These are phyloP conservation scores for Pichia membranifaciens DNA, from an alignment of 805 yeast genomes.

Conservation along the genomic window DNA sequence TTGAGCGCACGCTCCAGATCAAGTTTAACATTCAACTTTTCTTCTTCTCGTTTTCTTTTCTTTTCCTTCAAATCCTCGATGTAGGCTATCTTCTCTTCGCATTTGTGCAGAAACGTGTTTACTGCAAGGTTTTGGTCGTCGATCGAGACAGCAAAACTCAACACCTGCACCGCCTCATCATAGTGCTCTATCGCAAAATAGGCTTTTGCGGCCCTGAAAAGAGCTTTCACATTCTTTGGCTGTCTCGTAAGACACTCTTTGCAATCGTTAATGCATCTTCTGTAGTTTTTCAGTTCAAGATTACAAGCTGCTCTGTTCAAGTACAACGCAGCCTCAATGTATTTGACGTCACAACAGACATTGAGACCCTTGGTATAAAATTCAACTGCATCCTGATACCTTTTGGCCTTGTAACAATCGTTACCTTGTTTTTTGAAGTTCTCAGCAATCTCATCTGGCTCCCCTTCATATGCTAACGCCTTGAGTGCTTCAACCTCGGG, in stretches of 20 bases:
- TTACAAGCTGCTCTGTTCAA: conserved; percentile 90
- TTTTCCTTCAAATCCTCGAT: conserved; percentile 25
- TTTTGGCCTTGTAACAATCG: conserved; percentile 67
- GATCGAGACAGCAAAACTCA: conserved; percentile 56
- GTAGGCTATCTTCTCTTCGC: conserved; percentile 29
- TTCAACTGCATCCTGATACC: conserved; percentile 70
- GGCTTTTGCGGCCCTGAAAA: conserved; percentile 79
- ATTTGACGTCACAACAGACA: conserved; percentile 52
- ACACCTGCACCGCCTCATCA: conserved; percentile 66
- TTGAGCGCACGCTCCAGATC: conserved; percentile 55
- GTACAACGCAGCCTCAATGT: conserved; percentile 56
- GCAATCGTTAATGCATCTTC: conserved; percentile 84
- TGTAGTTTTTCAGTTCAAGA: conserved; percentile 74
- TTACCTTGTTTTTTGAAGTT: conserved; percentile 93
- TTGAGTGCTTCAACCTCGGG: conserved; percentile 77
- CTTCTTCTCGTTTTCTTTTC: conserved; percentile 28
- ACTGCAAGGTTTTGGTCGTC: conserved; percentile 59
- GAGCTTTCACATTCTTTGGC: conserved; percentile 74
- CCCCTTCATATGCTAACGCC: conserved; percentile 92
- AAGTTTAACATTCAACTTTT: conserved; percentile 36
- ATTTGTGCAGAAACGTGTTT: conserved; percentile 36
- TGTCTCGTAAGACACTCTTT: conserved; percentile 60
- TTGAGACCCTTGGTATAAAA: conserved; percentile 77
- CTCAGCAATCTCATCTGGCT: conserved; percentile 83
- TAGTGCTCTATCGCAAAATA: conserved; percentile 58